Conservation (phyloP, 2,329 filamentous ascomycete species). For the Neofusicoccum kwambonambiense region DNA sequence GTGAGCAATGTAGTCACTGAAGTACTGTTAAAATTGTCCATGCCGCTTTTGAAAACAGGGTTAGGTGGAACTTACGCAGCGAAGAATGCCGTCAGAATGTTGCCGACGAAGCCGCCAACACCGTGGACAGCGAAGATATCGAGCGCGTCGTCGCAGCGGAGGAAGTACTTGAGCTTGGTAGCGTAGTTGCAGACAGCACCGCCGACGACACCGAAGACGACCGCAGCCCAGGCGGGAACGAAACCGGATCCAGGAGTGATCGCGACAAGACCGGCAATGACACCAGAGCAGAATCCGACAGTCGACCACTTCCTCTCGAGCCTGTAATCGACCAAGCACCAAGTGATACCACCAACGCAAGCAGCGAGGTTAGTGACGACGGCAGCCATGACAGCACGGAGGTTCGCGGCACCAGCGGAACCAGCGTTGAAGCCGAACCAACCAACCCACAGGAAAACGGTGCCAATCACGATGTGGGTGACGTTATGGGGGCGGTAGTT, state of each 20-base stretch:
- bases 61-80: slow-evolving; percentile 57
- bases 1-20: slow-evolving; percentile 74
- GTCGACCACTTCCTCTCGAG: slow-evolving; percentile 90
- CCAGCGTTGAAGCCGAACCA: slow-evolving; percentile 97
- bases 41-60: neutral
- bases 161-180: slow-evolving; percentile 84
- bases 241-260: slow-evolving; percentile 88
- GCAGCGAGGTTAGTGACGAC: slow-evolving; percentile 84
- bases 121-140: slow-evolving; percentile 87
- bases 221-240: slow-evolving; percentile 80
- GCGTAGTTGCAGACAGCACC: slow-evolving; percentile 82
- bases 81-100: slow-evolving; percentile 77
- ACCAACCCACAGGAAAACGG: slow-evolving; percentile 91
- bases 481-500: slow-evolving; percentile 94
- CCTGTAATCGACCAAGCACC: slow-evolving; percentile 85
- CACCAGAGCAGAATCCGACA: slow-evolving; percentile 88
- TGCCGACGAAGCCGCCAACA: slow-evolving; percentile 75
- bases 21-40: neutral
- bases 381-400: slow-evolving; percentile 83
- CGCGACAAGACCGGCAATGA: slow-evolving; percentile 81
- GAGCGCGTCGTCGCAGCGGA: slow-evolving; percentile 78
- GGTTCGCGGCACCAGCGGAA: slow-evolving; percentile 75
- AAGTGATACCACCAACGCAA: slow-evolving; percentile 80
- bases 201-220: slow-evolving; percentile 74
- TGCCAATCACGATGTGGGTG: slow-evolving; percentile 87